Evolutionary conservation across 163 green algal species (phyloP), one percentile per base, ranked within the genome.

Genomic region (Chlorella variabilis): DNA sequence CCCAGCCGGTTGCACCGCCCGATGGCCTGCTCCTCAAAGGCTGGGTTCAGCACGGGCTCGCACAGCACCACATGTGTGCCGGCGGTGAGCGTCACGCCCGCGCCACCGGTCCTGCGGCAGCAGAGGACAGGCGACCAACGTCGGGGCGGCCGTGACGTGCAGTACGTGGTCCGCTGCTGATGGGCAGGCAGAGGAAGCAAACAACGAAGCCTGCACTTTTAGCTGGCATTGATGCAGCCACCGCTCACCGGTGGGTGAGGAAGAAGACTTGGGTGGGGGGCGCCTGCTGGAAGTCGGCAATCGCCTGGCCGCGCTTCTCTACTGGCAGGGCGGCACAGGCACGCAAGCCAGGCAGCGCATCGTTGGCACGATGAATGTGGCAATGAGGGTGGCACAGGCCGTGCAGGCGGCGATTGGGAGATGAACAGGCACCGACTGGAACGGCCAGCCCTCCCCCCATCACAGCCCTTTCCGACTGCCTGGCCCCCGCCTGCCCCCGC

Each of bases 191-290:
- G 13, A 31, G 4, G 58, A 15, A 33, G 27, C 58, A 66, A 23
- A 51, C 20, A 25, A 23, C 18, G 23, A 18, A 2, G 34, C 29
- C 20, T 6, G 31, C 17, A 31, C 38, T 17, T 4, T 27, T 5
- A 45, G 62, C 17, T 8, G 36, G 33, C 33, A 23, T n/a, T 20
- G 58, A n/a, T n/a, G n/a, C n/a, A n/a, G n/a, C n/a, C n/a, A n/a
- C n/a, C 34, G 63, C 63, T 49, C 63, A 71, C 63, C 66, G 66
- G 42, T 77, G 70, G 0, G 70, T 41, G 48, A 41, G 38, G 48
- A 77, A 59, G 70, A 66, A 77, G 70, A 77, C 70, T 23, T 77
- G 70, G 31, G 70, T 77, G 48, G 70, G 70, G 1, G 70, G 70
- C 6, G 70, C 70, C 17, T 15, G 49, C 45, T 77, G 69, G 45